These are phyloP conservation scores for Nitzschia sp. DNA, from an alignment of 108 stramenopile genomes.

Conservation along the genomic window DNA sequence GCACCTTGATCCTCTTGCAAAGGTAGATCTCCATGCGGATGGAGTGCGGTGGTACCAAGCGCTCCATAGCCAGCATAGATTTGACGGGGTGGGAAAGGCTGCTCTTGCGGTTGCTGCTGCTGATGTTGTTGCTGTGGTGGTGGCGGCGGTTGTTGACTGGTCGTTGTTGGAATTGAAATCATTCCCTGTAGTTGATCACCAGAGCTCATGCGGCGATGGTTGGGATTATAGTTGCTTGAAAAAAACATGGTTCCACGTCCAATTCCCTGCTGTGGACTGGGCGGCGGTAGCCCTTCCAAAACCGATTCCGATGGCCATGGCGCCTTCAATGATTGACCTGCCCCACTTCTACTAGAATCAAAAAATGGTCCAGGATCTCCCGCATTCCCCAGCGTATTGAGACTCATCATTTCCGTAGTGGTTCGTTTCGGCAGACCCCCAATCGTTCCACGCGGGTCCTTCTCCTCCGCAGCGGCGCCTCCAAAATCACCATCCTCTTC, in stretches of 20 bases:
- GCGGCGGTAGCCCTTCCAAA: background rate
- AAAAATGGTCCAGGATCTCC: background rate
- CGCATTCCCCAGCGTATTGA: background rate
- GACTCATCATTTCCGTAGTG: constrained; percentile 1
- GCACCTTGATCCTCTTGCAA: constrained; percentile 16
- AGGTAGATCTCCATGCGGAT: background rate
- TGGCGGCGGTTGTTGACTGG: constrained; percentile 4
- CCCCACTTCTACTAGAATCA: background rate
- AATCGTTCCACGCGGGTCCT: background rate
- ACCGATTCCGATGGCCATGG: background rate
- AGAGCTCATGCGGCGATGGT: background rate
- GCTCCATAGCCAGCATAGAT: constrained; percentile 20
- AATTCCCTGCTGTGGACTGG: constrained; percentile 11
- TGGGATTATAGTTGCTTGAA: constrained; percentile 6
- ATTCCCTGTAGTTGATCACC: constrained; percentile 5
- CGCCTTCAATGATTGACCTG: background rate
- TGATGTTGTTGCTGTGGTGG: constrained; percentile 3
- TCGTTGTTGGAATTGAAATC: background rate
- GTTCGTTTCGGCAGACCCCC: background rate
- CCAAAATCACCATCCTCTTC: background rate
- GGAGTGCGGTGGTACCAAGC: background rate
- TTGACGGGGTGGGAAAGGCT: constrained; percentile 13
- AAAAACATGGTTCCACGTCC: constrained; percentile 32
- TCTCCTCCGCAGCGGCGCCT: background rate
- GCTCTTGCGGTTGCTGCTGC: constrained; percentile 4